A percentile compares a stretch with the other conserved stretches of the same genome.
phyloP scores from a whole-genome alignment of 768 basidiomycete genomes.

The Harrya chromipes region DNA sequence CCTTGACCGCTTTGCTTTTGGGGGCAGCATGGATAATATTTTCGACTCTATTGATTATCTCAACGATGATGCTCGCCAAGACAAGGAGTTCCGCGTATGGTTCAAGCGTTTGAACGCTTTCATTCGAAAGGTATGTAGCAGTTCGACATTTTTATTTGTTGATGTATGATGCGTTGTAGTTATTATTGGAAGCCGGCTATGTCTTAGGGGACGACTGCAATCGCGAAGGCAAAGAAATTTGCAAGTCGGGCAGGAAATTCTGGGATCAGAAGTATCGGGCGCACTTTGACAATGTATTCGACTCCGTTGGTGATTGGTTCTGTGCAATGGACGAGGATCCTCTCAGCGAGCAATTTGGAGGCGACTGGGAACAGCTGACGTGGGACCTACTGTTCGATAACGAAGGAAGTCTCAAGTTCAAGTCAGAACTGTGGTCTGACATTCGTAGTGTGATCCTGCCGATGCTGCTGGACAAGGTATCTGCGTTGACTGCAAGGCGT shows the following conservation, averaged over 20 bases:
- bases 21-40: slow-evolving; percentile 60
- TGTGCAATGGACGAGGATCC: slow-evolving; percentile 82
- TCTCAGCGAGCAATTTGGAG: slow-evolving; percentile 73
- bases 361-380: slow-evolving; percentile 79
- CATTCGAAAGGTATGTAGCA: slow-evolving; percentile 52
- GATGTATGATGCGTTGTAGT: slow-evolving; percentile 31
- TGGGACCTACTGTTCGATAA: slow-evolving; percentile 74
- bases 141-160: not conserved
- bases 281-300: slow-evolving; percentile 81
- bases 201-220: slow-evolving; percentile 78
- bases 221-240: slow-evolving; percentile 57
- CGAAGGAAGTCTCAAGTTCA: slow-evolving; percentile 85
- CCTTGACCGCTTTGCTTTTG: slow-evolving; percentile 89
- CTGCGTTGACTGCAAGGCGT: slow-evolving; percentile 11
- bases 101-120: slow-evolving; percentile 61
- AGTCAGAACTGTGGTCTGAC: slow-evolving; percentile 86
- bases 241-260: slow-evolving; percentile 71
- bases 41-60: slow-evolving; percentile 69
- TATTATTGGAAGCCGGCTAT: slow-evolving; percentile 79
- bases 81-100: slow-evolving; percentile 74
- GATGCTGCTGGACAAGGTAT: slow-evolving; percentile 66
- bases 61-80: slow-evolving; percentile 69
- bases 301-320: slow-evolving; percentile 75
- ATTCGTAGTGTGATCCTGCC: slow-evolving; percentile 82
- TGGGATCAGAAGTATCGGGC: slow-evolving; percentile 70